These are phyloP conservation scores for Yamadazyma friedrichii DNA, from an alignment of 1,139 yeast species.

Conservation along the genomic window DNA sequence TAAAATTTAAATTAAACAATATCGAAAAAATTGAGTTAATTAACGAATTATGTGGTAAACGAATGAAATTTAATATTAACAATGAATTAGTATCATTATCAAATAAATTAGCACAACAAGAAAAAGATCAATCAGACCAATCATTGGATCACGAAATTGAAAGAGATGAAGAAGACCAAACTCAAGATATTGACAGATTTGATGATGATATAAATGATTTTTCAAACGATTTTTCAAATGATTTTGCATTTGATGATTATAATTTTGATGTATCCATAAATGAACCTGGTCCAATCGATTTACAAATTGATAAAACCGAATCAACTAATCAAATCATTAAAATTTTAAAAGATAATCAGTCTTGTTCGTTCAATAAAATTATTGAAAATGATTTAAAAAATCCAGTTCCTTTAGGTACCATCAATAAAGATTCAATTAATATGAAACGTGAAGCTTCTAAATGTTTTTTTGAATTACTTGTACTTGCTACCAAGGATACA, in stretches of 20 bases:
- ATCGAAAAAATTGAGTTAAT: slow-evolving; percentile 36
- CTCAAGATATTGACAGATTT: slow-evolving; percentile 1
- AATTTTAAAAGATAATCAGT: slow-evolving; percentile 7
- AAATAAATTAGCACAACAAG: slow-evolving; percentile 27
- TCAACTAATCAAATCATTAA: slow-evolving; percentile 13
- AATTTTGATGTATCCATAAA: slow-evolving; percentile 45
- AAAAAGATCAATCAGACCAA: slow-evolving; percentile 15
- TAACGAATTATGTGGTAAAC: slow-evolving; percentile 30
- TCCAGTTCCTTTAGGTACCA: slow-evolving; percentile 30
- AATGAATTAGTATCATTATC: slow-evolving; percentile 31
- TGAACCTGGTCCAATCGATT: slow-evolving; percentile 21
- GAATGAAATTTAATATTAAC: slow-evolving; percentile 38
- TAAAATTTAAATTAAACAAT: slow-evolving; percentile 29
- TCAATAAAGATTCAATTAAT: slow-evolving; percentile 23
- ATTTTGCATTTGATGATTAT: slow-evolving; percentile 17
- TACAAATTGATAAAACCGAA: slow-evolving; percentile 8
- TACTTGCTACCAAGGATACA: slow-evolving; percentile 78
- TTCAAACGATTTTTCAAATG: slow-evolving; percentile 14
- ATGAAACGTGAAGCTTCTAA: slow-evolving; percentile 64
- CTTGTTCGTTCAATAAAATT: slow-evolving; percentile 33
- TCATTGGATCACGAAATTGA: slow-evolving; percentile 5
- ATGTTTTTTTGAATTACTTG: slow-evolving; percentile 80
- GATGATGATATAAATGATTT: neutral
- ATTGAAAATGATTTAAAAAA: slow-evolving; percentile 35
- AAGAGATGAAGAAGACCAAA: slow-evolving; percentile 15